Conservation (phyloP, 345 rosid genomes). For the Viola odorata region DNA sequence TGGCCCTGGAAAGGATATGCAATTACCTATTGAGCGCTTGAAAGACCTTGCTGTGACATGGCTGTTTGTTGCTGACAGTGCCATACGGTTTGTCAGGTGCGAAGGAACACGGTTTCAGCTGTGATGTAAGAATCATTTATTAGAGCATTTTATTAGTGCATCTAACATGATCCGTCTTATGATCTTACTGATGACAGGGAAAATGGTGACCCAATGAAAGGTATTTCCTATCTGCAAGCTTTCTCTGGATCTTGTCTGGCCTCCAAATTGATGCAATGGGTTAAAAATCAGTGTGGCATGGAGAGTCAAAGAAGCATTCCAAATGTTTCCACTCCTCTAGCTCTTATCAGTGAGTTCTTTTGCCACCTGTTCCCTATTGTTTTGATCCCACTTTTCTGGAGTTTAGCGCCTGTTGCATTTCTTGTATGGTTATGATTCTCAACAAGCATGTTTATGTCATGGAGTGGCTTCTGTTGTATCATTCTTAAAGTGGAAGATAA, state of each 20-base stretch:
- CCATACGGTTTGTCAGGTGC: constrained; percentile 45
- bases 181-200: constrained; percentile 40
- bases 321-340: constrained; percentile 34
- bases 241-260: constrained; percentile 44
- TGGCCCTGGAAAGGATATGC: constrained; percentile 30
- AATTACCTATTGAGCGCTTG: constrained; percentile 25
- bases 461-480: constrained; percentile 13
- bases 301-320: constrained; percentile 30
- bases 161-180: constrained; percentile 10
- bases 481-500: constrained; percentile 20
- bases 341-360: constrained; percentile 58
- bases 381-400: neutral
- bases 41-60: constrained; percentile 52
- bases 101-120: constrained; percentile 11
- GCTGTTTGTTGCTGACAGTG: constrained; percentile 49
- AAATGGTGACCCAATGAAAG: constrained; percentile 38
- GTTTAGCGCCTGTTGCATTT: constrained; percentile 11
- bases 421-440: constrained; percentile 20
- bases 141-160: constrained; percentile 9
- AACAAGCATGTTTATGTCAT: constrained; percentile 16
- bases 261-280: constrained; percentile 50
- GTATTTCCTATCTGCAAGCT: constrained; percentile 34
- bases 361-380: constrained; percentile 15
- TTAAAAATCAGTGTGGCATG: constrained; percentile 38
- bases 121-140: constrained; percentile 5